Evolutionary conservation across 1,284 basidiomycete species (phyloP), one percentile per base, ranked within the genome.

Genomic region (Cerrena zonata): DNA sequence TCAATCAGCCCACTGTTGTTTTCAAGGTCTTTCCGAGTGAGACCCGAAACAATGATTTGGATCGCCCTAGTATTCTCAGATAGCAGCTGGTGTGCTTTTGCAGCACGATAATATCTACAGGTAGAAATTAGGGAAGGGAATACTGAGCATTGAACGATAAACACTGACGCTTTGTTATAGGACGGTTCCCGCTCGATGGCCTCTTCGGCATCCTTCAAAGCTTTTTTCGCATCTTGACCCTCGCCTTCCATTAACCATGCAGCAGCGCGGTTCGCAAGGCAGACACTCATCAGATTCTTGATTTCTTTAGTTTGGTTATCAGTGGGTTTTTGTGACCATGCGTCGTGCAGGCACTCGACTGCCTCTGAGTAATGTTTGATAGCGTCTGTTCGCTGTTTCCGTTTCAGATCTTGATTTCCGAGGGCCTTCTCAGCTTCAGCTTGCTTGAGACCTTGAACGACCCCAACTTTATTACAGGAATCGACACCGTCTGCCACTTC

Each of bases 181-280:
- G 47, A 41, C 37, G 48, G 49, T 39, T 62, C 53, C 18, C 38
- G 43, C 24, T 43, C 30, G 2, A 47, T 42, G 4, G 59, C 57
- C 22, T 49, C 36, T 21, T 56, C 47, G 2, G 56, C 59, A 38
- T 62, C 61, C 19, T 53, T 22, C 13, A 61, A 38, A 1, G 61
- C 59, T 47, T 57, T 59, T 44, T 56, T 46, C 25, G 52, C 45
- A 27, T 61, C 58, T 27, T 53, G 49, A 1, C 58, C 59, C 3
- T 47, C 47, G 2, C 57, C 56, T 11, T 57, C 54, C 41, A 62
- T 46, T 25, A 59, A 38, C 51, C 52, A 59, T 15, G 58, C 53
- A 37, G 58, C 61, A n/a, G 69, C 62, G 7, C 67, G 58, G 55
- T 70, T 70, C 5, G 63, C 58, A 50, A 59, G 60, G 46, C 68